Conservation (phyloP, 2,329 filamentous ascomycete genomes). For the Fusarium zealandicum region DNA sequence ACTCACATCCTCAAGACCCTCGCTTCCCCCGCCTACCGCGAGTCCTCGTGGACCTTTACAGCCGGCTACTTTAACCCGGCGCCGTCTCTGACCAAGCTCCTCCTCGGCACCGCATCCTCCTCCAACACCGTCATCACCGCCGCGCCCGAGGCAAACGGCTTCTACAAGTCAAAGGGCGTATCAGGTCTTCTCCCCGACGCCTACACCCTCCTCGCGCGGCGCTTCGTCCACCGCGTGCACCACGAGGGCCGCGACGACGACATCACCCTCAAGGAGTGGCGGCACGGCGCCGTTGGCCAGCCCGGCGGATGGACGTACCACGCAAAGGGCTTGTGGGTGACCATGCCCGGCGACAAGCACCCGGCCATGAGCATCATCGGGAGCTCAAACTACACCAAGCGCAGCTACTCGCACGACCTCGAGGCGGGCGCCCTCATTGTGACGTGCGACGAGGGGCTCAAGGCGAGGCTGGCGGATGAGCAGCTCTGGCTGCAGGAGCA, state of each 20-base stretch:
- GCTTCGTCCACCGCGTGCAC: conserved; percentile 73
- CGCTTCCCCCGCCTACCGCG: conserved; percentile 66
- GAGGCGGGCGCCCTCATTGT: conserved; percentile 89
- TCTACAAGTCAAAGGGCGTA: conserved; percentile 86
- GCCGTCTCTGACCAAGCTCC: conserved; percentile 77
- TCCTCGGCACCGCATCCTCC: conserved; percentile 74
- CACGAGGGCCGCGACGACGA: conserved; percentile 56
- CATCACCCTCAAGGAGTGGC: conserved; percentile 87
- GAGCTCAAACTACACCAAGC: conserved; percentile 93
- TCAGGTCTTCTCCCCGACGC: conserved; percentile 90
- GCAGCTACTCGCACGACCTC: conserved; percentile 90
- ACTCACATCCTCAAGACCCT: conserved; percentile 76
- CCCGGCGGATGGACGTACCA: conserved; percentile 96
- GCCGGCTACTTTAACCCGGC: conserved; percentile 99
- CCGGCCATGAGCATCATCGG: conserved; percentile 86
- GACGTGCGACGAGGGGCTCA: conserved; percentile 76
- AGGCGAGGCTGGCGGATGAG: conserved; percentile 77
- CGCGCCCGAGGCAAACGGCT: conserved; percentile 92
- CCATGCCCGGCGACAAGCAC: conserved; percentile 68
- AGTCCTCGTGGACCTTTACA: conserved; percentile 91
- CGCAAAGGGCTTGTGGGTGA: conserved; percentile 94
- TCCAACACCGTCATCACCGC: conserved; percentile 89
- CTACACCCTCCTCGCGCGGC: conserved; percentile 86
- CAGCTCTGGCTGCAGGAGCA: conserved; percentile 81
- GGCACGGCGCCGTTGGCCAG: conserved; percentile 78